These are phyloP conservation scores for Salix udensis DNA, from an alignment of 345 rosid species.

Conservation along the genomic window DNA sequence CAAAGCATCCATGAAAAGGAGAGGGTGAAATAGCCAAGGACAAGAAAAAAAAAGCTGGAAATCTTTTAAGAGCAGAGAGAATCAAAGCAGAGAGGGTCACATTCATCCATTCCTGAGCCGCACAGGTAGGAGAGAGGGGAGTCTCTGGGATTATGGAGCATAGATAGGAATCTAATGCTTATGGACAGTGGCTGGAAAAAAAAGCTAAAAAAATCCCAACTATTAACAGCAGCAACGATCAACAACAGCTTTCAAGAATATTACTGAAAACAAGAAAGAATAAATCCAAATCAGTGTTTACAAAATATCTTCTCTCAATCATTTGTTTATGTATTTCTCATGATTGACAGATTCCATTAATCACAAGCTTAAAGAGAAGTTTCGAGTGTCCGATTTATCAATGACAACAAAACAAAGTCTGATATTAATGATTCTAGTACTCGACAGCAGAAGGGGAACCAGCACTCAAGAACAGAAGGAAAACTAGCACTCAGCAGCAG, in stretches of 20 bases:
- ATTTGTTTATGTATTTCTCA: constrained; percentile 52
- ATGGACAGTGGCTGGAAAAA: constrained; percentile 38
- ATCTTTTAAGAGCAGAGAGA: constrained; percentile 43
- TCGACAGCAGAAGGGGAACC: constrained; percentile 2
- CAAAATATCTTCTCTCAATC: constrained; percentile 42
- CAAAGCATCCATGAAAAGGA: constrained; percentile 49
- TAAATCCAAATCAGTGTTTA: constrained; percentile 43
- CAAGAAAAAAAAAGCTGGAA: constrained; percentile 41
- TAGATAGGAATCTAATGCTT: constrained; percentile 64
- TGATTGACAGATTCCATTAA: constrained; percentile 58
- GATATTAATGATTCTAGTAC: not conserved
- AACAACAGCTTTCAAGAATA: constrained; percentile 35
- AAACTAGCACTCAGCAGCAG: constrained; percentile 1
- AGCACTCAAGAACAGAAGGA: constrained; percentile 3
- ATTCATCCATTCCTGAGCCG: constrained; percentile 30
- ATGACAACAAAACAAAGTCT: constrained; percentile 13
- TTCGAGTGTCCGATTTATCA: constrained; percentile 18
- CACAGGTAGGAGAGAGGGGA: constrained; percentile 21
- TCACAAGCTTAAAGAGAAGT: constrained; percentile 27
- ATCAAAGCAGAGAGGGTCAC: constrained; percentile 33
- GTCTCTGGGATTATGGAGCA: constrained; percentile 30
- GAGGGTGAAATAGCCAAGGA: constrained; percentile 18
- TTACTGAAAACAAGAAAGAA: constrained; percentile 52
- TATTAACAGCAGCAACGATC: constrained; percentile 22
- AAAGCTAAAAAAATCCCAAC: constrained; percentile 30